phyloP scores from a whole-genome alignment of 768 basidiomycete genomes.

The Coprinopsis strossmayeri region DNA sequence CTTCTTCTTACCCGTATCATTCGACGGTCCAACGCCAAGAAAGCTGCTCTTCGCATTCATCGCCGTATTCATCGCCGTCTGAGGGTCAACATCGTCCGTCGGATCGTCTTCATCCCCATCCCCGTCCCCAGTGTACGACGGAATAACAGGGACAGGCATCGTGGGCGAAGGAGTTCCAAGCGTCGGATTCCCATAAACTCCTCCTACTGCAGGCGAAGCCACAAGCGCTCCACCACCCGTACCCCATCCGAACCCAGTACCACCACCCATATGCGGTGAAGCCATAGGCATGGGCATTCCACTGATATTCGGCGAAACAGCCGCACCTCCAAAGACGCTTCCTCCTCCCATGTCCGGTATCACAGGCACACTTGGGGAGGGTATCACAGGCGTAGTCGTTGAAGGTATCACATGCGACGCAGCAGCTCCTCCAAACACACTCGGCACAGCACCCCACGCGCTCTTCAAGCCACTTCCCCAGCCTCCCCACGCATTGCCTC shows the following conservation, averaged over 20 bases:
- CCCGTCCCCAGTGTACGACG: background rate
- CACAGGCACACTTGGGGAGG: too few species aligned
- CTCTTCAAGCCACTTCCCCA: background rate
- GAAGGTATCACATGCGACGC: background rate
- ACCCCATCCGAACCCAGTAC: background rate
- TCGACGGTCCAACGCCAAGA: background rate
- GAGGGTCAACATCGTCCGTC: background rate
- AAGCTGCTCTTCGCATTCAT: constrained; percentile 2
- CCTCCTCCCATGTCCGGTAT: background rate
- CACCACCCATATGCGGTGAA: background rate
- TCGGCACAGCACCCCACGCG: background rate
- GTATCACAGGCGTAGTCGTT: too few species aligned
- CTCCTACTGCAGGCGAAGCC: background rate
- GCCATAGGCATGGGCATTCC: background rate
- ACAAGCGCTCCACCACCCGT: background rate
- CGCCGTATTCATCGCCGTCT: constrained; percentile 8
- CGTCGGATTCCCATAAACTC: background rate
- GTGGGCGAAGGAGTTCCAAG: too few species aligned
- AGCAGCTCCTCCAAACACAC: background rate
- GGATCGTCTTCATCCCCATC: constrained; percentile 5
- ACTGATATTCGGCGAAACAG: background rate
- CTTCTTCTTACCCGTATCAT: background rate
- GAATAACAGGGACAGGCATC: constrained; percentile 2
- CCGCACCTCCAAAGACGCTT: background rate
- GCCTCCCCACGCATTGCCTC: background rate